A percentile compares a stretch with the other conserved stretches of the same genome.
Evolutionary conservation across 805 yeast species (phyloP).

Genomic region (Kazachstania africana): DNA sequence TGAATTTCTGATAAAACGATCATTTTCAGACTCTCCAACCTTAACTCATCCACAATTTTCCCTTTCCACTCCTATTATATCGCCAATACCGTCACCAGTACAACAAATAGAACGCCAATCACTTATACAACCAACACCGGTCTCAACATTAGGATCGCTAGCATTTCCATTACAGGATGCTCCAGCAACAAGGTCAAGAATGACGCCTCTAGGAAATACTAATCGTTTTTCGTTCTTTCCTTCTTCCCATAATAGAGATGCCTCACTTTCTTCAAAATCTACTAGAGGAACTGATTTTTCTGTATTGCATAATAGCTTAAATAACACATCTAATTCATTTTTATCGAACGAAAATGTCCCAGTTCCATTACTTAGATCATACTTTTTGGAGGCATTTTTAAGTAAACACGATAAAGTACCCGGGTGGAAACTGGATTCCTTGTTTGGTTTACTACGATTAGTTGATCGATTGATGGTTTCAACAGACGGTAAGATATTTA

Average conservation of each 20-base stretch:
- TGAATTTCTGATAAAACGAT: constrained; percentile 10
- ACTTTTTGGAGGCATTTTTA: constrained; percentile 14
- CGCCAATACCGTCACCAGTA: constrained; percentile 1
- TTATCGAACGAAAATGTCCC: constrained; percentile 2
- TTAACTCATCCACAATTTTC: not conserved
- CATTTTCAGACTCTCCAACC: not conserved
- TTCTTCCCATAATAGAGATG: not conserved
- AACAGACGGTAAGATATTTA: constrained; percentile 16
- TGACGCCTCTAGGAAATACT: not conserved
- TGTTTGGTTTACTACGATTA: constrained; percentile 27
- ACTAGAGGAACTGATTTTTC: not conserved
- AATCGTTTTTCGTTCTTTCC: not conserved
- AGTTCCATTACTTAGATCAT: constrained; percentile 17
- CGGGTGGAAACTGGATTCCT: constrained; percentile 21
- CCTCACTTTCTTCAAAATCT: not conserved
- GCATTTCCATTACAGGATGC: constrained; percentile 1
- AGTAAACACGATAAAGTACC: constrained; percentile 11
- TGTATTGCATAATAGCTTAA: not conserved
- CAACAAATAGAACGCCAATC: constrained; percentile 4
- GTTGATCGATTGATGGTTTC: constrained; percentile 27
- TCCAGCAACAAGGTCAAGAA: constrained; percentile 1
- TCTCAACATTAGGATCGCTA: not conserved
- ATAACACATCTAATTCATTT: not conserved
- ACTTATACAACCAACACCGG: constrained; percentile 1
- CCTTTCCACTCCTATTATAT: too few species aligned